Conservation (phyloP, 768 basidiomycete genomes). For the Hemileccinum impolitum region DNA sequence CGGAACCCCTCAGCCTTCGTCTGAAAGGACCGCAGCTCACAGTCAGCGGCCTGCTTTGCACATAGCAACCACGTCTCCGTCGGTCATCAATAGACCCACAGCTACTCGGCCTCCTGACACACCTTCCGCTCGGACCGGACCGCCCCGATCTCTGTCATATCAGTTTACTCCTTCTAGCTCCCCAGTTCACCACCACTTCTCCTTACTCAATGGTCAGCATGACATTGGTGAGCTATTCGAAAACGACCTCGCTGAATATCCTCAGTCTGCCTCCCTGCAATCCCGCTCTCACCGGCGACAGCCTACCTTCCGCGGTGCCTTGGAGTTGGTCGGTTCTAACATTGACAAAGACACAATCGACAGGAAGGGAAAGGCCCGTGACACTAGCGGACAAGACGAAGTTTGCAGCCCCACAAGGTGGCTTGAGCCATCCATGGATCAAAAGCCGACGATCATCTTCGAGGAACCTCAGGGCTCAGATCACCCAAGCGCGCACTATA, state of each 20-base stretch:
- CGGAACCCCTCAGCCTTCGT: not conserved
- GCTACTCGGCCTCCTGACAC: constrained; percentile 32
- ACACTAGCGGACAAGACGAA: constrained; percentile 46
- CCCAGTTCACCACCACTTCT: constrained; percentile 26
- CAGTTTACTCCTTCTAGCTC: constrained; percentile 53
- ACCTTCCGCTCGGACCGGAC: constrained; percentile 66
- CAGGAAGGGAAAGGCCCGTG: constrained; percentile 53
- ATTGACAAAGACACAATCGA: constrained; percentile 41
- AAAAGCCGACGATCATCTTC: constrained; percentile 35
- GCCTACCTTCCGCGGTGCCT: constrained; percentile 58
- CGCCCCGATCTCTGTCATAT: constrained; percentile 70
- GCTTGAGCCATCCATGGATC: constrained; percentile 53
- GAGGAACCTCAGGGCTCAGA: constrained; percentile 23
- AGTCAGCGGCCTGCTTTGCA: constrained; percentile 13
- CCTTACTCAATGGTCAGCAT: constrained; percentile 25
- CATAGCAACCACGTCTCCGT: constrained; percentile 12
- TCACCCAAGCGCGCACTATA: constrained; percentile 25
- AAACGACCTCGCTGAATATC: constrained; percentile 34
- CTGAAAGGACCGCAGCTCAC: constrained; percentile 1
- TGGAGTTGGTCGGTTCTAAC: constrained; percentile 41
- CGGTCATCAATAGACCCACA: not conserved
- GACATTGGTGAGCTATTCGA: constrained; percentile 27
- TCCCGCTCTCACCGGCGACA: constrained; percentile 21
- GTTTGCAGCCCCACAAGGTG: constrained; percentile 51
- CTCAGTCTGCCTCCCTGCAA: constrained; percentile 30